These are phyloP conservation scores for Ottelia alismoides DNA, from an alignment of 106 monocot genomes.

Conservation along the genomic window DNA sequence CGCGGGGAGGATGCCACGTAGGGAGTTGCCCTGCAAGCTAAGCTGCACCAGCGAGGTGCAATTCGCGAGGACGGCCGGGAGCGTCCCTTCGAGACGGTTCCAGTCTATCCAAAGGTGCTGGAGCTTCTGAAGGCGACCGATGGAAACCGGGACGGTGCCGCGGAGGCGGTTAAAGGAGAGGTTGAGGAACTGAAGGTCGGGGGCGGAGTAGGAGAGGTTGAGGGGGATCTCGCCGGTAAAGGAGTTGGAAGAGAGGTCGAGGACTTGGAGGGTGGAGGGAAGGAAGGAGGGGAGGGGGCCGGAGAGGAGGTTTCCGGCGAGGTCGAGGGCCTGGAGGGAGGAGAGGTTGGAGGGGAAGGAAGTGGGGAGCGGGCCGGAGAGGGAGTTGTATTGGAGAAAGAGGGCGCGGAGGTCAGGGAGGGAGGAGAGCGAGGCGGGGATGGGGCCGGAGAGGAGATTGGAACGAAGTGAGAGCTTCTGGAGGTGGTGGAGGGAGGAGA, in stretches of 20 bases:
- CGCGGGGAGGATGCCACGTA: conserved; percentile 18
- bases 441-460: conserved; percentile 19
- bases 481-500: conserved; percentile 5
- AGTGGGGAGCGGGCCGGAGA: conserved; percentile 16
- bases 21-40: conserved; percentile 13
- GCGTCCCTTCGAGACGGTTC: conserved; percentile 19
- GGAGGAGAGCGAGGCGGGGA: conserved; percentile 7
- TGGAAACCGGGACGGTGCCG: conserved; percentile 9
- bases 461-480: conserved; percentile 11
- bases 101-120: conserved; percentile 23
- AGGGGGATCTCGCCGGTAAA: conserved; percentile 20
- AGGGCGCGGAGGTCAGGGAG: conserved; percentile 12
- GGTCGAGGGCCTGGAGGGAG: conserved; percentile 13
- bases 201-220: conserved; percentile 3
- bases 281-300: conserved; percentile 5
- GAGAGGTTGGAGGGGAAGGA: conserved; percentile 11
- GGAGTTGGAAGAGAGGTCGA: conserved; percentile 24
- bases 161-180: conserved; percentile 28
- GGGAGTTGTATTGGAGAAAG: conserved; percentile 17
- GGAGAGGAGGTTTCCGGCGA: conserved; percentile 19
- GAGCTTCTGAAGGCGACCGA: conserved; percentile 17
- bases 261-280: conserved; percentile 9
- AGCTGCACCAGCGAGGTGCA: conserved; percentile 23
- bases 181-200: conserved; percentile 11
- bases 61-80: conserved; percentile 29